These are phyloP conservation scores for Rhizomucor pusillus DNA, from an alignment of 371 early-diverging fungal species.

Conservation along the genomic window DNA sequence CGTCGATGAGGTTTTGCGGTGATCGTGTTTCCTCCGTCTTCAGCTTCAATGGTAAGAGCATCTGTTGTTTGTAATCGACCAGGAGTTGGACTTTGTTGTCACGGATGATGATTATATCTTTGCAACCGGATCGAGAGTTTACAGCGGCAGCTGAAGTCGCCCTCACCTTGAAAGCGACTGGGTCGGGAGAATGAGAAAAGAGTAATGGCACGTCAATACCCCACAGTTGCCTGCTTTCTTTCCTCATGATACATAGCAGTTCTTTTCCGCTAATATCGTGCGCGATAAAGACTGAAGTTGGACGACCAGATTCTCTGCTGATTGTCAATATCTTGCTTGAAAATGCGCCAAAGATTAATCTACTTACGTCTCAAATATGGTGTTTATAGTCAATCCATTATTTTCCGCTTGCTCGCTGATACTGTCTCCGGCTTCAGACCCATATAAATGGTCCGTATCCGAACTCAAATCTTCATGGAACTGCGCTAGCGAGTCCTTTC, in stretches of 20 bases:
- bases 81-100: constrained; percentile 5
- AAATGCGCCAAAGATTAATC: neutral
- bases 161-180: constrained; percentile 1
- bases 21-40: neutral
- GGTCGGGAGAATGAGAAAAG: neutral
- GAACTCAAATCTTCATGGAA: constrained; percentile 15
- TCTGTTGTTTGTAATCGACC: neutral
- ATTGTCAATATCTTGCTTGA: neutral
- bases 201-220: no score
- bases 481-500: constrained; percentile 8
- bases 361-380: constrained; percentile 9
- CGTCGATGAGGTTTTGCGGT: neutral
- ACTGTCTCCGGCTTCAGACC: constrained; percentile 13
- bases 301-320: constrained; percentile 6
- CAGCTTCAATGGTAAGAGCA: neutral
- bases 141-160: constrained; percentile 13
- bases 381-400: neutral
- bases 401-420: constrained; percentile 8
- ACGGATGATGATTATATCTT: constrained; percentile 5
- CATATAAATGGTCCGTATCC: constrained; percentile 11
- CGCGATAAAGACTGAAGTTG: constrained; percentile 11
- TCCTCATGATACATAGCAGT: constrained; percentile 14
- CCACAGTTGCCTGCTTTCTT: neutral
- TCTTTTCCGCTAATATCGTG: constrained; percentile 11
- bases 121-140: neutral